phyloP scores from a whole-genome alignment of 768 basidiomycete species.

The Roridomyces roridus region DNA sequence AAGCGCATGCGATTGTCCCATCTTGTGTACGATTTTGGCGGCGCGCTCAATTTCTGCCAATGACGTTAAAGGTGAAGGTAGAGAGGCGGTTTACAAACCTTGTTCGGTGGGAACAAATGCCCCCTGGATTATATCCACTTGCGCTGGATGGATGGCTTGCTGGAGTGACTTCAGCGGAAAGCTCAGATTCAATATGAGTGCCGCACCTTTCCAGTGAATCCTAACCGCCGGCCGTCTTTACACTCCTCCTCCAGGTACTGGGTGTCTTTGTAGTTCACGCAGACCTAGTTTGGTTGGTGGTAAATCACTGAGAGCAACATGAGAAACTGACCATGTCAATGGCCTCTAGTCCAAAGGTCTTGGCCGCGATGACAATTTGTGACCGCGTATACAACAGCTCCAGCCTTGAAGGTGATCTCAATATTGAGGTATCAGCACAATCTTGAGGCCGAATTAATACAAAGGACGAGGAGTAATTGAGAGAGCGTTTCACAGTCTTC shows the following conservation, averaged over 20 bases:
- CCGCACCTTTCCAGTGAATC: slow-evolving; percentile 95
- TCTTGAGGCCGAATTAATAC: slow-evolving; percentile 51
- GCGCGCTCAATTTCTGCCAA: slow-evolving; percentile 67
- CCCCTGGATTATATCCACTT: slow-evolving; percentile 77
- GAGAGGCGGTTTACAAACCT: slow-evolving; percentile 48
- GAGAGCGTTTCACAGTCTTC: slow-evolving; percentile 83
- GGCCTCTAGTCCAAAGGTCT: slow-evolving; percentile 81
- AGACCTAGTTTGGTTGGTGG: slow-evolving; percentile 58
- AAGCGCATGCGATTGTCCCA: slow-evolving; percentile 47
- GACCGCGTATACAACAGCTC: slow-evolving; percentile 89
- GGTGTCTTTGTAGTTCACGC: slow-evolving; percentile 83
- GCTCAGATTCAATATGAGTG: background rate
- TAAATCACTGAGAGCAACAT: background rate
- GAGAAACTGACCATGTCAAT: slow-evolving; percentile 80
- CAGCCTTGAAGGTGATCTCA: slow-evolving; percentile 72
- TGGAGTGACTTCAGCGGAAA: slow-evolving; percentile 32
- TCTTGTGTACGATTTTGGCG: slow-evolving; percentile 56
- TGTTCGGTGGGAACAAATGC: slow-evolving; percentile 78
- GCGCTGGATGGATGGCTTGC: slow-evolving; percentile 95
- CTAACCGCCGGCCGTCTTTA: slow-evolving; percentile 77
- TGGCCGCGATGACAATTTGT: slow-evolving; percentile 80
- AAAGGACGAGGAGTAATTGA: background rate
- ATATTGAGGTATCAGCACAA: slow-evolving; percentile 87
- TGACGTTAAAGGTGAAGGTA: slow-evolving; percentile 26
- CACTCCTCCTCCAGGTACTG: slow-evolving; percentile 76